Percentiles rank a stretch among this genome's conserved stretches.
Conservation (phyloP, 2,329 filamentous ascomycete genomes). For the Sarocladium oryzae region DNA sequence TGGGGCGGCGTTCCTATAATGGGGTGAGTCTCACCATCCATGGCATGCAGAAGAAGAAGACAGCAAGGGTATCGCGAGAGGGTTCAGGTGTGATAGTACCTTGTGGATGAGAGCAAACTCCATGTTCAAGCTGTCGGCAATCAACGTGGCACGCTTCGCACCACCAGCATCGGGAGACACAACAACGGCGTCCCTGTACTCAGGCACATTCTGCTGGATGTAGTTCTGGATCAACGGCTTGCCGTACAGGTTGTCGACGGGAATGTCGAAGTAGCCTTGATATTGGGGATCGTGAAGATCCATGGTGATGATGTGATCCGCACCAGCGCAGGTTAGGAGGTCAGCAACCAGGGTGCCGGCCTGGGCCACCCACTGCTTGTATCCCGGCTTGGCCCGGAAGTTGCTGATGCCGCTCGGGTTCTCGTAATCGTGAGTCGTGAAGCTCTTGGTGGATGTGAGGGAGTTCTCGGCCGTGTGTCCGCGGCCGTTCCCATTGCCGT, state of each 20-base stretch:
- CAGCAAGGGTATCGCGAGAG: slow-evolving; percentile 9
- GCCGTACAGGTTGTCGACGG: slow-evolving; percentile 94
- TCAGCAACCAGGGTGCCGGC: slow-evolving; percentile 92
- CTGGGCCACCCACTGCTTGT: slow-evolving; percentile 98
- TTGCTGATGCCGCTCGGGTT: slow-evolving; percentile 49
- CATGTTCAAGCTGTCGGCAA: slow-evolving; percentile 88
- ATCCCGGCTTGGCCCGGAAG: slow-evolving; percentile 78
- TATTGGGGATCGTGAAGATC: slow-evolving; percentile 95
- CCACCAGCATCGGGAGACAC: slow-evolving; percentile 95
- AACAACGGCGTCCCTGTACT: slow-evolving; percentile 80
- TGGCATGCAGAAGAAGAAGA: neutral
- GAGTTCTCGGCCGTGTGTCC: slow-evolving; percentile 28
- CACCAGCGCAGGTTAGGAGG: slow-evolving; percentile 87
- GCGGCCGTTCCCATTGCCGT: slow-evolving; percentile 23
- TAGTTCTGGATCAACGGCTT: slow-evolving; percentile 65
- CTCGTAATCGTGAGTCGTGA: slow-evolving; percentile 60
- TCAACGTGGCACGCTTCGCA: slow-evolving; percentile 90
- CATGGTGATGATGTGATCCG: slow-evolving; percentile 97
- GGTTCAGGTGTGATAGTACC: slow-evolving; percentile 34
- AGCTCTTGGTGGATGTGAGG: slow-evolving; percentile 39
- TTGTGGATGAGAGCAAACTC: slow-evolving; percentile 98
- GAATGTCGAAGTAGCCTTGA: slow-evolving; percentile 98
- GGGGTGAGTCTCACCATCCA: slow-evolving; percentile 20
- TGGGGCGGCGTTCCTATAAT: slow-evolving; percentile 75
- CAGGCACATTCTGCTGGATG: slow-evolving; percentile 74